These are phyloP conservation scores for Volutella citrinella DNA, from an alignment of 2,329 filamentous ascomycete genomes.

Conservation along the genomic window DNA sequence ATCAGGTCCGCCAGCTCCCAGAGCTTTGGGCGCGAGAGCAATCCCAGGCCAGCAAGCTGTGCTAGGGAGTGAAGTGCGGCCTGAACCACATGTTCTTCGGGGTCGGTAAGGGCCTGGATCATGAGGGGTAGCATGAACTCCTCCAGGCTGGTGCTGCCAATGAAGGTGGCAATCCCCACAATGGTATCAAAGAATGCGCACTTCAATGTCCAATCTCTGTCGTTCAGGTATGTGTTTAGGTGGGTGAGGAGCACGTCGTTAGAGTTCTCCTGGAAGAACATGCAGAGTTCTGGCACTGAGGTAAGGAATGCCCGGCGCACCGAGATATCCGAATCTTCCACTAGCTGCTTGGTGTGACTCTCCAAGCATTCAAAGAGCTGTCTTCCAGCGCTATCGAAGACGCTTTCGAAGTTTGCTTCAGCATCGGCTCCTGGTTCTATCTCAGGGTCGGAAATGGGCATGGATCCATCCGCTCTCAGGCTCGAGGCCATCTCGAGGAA, in stretches of 20 bases:
- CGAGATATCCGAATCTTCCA: slow-evolving; percentile 81
- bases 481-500: slow-evolving; percentile 92
- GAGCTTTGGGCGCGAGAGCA: slow-evolving; percentile 78
- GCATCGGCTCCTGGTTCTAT: slow-evolving; percentile 68
- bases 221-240: slow-evolving; percentile 95
- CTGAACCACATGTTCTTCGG: slow-evolving; percentile 92
- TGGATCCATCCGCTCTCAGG: slow-evolving; percentile 76
- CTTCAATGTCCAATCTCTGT: slow-evolving; percentile 93
- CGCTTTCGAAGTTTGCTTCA: slow-evolving; percentile 70
- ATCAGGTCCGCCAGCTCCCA: slow-evolving; percentile 88
- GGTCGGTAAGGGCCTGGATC: slow-evolving; percentile 89
- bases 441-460: slow-evolving; percentile 75
- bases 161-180: slow-evolving; percentile 85
- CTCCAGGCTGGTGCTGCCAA: slow-evolving; percentile 85
- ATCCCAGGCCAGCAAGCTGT: slow-evolving; percentile 80
- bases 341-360: slow-evolving; percentile 79
- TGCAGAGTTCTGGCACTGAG: slow-evolving; percentile 86
- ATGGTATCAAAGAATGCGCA: slow-evolving; percentile 96
- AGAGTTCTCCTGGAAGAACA: slow-evolving; percentile 90
- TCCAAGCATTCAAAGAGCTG: slow-evolving; percentile 86
- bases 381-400: slow-evolving; percentile 83
- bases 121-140: slow-evolving; percentile 95
- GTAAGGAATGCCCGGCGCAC: slow-evolving; percentile 88
- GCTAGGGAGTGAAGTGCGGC: slow-evolving; percentile 84
- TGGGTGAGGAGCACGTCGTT: slow-evolving; percentile 97